phyloP scores from a whole-genome alignment of 208 protist species.

The Polymyxa betae region DNA sequence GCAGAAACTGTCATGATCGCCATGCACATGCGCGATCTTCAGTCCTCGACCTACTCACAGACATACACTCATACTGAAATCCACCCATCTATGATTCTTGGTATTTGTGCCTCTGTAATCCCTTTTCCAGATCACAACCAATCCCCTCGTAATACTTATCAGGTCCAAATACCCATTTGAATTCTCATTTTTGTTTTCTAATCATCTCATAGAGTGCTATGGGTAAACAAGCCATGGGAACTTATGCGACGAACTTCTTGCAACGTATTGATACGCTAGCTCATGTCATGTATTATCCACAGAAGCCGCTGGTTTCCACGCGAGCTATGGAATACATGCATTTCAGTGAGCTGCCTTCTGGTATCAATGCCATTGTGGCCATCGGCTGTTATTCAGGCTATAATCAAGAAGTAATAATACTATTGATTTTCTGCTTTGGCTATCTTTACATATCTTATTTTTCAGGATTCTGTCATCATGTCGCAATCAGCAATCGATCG shows the following conservation, averaged over 20 bases:
- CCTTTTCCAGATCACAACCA: constrained; percentile 96
- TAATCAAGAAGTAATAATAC: constrained; percentile 87
- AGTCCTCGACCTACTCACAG: constrained; percentile 59
- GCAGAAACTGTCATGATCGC: constrained; percentile 81
- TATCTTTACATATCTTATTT: not conserved
- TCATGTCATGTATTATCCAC: constrained; percentile 92
- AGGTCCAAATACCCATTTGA: constrained; percentile 64
- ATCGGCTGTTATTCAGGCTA: constrained; percentile 95
- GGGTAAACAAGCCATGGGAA: constrained; percentile 95
- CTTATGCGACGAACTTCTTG: constrained; percentile 89
- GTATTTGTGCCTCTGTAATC: constrained; percentile 91
- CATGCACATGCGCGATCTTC: constrained; percentile 78
- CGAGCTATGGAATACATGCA: constrained; percentile 88
- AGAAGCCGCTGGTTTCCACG: constrained; percentile 88
- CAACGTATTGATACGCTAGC: constrained; percentile 89
- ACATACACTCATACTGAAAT: constrained; percentile 94
- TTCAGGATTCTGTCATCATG: constrained; percentile 92
- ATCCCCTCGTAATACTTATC: constrained; percentile 92
- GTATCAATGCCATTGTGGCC: constrained; percentile 90
- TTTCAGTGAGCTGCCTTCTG: constrained; percentile 90
- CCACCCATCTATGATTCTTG: constrained; percentile 93
- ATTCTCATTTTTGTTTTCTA: not conserved
- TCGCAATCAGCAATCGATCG: constrained; percentile 92
- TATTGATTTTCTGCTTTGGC: not conserved
- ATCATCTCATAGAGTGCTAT: constrained; percentile 79